Conservation (phyloP, 768 basidiomycete species). For the Panellus pusillus region DNA sequence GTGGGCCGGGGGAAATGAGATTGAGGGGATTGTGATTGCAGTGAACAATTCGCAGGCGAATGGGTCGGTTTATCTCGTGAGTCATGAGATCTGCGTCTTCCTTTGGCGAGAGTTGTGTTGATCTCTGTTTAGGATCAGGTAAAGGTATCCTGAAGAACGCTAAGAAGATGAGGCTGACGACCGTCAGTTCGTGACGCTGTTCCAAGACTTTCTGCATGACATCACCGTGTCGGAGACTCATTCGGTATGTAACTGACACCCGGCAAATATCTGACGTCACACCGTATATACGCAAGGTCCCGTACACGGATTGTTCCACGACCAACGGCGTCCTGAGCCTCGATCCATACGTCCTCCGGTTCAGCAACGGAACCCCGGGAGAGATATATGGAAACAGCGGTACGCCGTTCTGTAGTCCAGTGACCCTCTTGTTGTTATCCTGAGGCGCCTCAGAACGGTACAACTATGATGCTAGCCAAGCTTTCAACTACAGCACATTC, state of each 20-base stretch:
- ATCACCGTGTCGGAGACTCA: constrained; percentile 49
- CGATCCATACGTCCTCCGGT: constrained; percentile 52
- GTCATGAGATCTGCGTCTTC: constrained; percentile 40
- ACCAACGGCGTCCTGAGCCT: constrained; percentile 57
- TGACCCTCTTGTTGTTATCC: background rate
- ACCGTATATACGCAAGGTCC: constrained; percentile 35
- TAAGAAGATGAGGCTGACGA: no score
- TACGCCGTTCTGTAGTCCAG: constrained; percentile 16
- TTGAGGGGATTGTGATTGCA: constrained; percentile 50
- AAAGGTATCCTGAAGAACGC: background rate
- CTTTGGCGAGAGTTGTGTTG: background rate
- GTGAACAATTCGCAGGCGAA: constrained; percentile 38
- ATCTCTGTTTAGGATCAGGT: constrained; percentile 14
- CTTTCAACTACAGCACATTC: constrained; percentile 55
- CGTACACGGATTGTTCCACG: constrained; percentile 62
- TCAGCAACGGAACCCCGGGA: constrained; percentile 50
- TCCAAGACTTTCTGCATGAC: constrained; percentile 52
- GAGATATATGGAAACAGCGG: constrained; percentile 58
- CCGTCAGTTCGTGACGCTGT: constrained; percentile 46
- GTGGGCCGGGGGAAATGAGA: constrained; percentile 65
- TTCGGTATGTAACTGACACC: constrained; percentile 34
- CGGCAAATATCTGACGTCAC: no score
- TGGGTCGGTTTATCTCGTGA: constrained; percentile 44
- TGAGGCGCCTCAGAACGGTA: constrained; percentile 43
- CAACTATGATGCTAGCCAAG: constrained; percentile 52